Conservation (phyloP, 306 rosid genomes). For the Vicia faba region DNA sequence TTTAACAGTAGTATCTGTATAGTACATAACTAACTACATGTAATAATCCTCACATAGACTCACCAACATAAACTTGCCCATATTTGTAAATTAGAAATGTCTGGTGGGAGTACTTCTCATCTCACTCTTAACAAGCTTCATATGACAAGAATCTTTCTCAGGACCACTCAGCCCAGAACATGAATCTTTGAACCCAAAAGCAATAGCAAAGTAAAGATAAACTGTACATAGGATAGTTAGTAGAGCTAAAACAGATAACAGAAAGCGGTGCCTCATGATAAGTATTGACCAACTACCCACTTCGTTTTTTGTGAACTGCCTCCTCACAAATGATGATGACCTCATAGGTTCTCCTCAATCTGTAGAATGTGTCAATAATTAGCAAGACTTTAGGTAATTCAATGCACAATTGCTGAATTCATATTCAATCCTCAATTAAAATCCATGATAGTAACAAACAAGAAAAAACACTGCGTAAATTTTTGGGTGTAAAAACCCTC, state of each 20-base stretch:
- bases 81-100: conserved; percentile 32
- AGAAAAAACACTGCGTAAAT: too few relatives aligned
- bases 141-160: conserved; percentile 60
- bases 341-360: conserved; percentile 40
- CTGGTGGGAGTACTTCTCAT: conserved; percentile 48
- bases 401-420: not conserved
- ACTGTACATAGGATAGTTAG: conserved; percentile 67
- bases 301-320: conserved; percentile 59
- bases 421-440: not conserved
- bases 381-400: not conserved
- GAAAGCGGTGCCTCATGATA: conserved; percentile 67
- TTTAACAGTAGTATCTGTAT: not conserved
- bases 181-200: conserved; percentile 50
- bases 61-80: not conserved
- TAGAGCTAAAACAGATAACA: conserved; percentile 61
- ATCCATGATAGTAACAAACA: not conserved
- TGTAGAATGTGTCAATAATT: conserved; percentile 24
- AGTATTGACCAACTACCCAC: conserved; percentile 75
- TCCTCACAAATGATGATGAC: conserved; percentile 48
- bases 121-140: conserved; percentile 67
- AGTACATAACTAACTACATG: not conserved
- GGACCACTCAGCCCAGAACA: conserved; percentile 65
- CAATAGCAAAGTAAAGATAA: conserved; percentile 82
- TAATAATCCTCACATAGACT: not conserved
- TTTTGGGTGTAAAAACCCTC: too few relatives aligned